These are phyloP conservation scores for Plasmodium sp. DNA, from an alignment of 169 alveolate genomes.

Conservation along the genomic window DNA sequence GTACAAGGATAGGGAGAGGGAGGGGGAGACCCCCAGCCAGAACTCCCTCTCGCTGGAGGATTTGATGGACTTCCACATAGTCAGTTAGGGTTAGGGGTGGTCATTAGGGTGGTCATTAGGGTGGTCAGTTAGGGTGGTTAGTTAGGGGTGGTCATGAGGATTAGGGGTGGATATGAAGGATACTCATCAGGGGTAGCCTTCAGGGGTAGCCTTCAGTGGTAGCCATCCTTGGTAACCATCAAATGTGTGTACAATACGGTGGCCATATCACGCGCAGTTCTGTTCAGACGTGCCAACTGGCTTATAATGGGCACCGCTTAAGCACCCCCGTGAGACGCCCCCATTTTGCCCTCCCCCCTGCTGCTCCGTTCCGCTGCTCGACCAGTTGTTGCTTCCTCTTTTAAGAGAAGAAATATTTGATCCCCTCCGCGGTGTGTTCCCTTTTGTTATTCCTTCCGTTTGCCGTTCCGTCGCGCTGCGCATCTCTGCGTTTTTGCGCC, in stretches of 20 bases:
- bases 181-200: neutral
- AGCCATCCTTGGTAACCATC: no score
- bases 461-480: neutral
- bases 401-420: neutral
- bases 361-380: neutral
- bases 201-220: neutral
- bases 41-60: constrained; percentile 18
- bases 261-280: neutral
- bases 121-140: no score
- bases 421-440: neutral
- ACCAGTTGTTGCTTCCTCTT: neutral
- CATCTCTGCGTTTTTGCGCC: neutral
- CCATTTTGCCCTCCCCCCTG: neutral
- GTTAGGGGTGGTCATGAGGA: neutral
- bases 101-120: neutral
- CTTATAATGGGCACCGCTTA: neutral
- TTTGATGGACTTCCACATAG: constrained; percentile 56
- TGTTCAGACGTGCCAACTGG: neutral
- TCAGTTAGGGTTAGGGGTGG: neutral
- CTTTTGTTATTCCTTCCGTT: neutral
- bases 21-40: constrained; percentile 37
- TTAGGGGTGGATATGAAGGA: no score
- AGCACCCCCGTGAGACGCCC: neutral
- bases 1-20: constrained; percentile 35
- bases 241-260: neutral